These are phyloP conservation scores for Athelia psychrophila DNA, from an alignment of 1,284 basidiomycete genomes.

Conservation along the genomic window DNA sequence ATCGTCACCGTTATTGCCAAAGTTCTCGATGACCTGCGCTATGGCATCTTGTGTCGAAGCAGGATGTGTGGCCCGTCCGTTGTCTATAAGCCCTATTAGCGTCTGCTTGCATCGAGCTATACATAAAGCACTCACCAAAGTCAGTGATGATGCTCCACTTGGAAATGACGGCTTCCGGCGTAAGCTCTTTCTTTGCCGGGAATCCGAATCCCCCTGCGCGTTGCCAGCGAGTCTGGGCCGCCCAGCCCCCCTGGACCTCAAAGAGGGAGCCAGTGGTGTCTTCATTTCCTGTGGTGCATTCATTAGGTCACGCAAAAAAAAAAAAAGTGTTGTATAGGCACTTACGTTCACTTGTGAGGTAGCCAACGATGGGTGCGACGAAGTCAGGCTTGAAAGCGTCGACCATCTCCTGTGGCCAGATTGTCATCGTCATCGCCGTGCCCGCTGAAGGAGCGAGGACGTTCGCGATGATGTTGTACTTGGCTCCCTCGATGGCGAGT, in stretches of 20 bases:
- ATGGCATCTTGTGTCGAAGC: conserved; percentile 69
- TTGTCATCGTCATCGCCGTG: conserved; percentile 86
- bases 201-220: conserved; percentile 87
- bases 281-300: conserved; percentile 65
- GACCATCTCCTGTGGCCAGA: conserved; percentile 92
- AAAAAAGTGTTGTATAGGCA: conserved; percentile 3
- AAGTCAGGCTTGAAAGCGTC: conserved; percentile 96
- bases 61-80: conserved; percentile 80
- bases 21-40: conserved; percentile 77
- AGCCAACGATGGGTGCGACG: conserved; percentile 91
- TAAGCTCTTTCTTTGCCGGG: conserved; percentile 71
- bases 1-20: conserved; percentile 57
- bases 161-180: conserved; percentile 74
- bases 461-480: conserved; percentile 90
- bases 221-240: conserved; percentile 92
- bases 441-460: conserved; percentile 89
- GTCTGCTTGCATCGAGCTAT: background rate
- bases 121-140: conserved; percentile 58
- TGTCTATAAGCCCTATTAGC: conserved; percentile 39
- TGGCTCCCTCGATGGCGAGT: conserved; percentile 89
- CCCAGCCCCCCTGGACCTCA: conserved; percentile 93
- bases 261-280: conserved; percentile 79
- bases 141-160: conserved; percentile 83
- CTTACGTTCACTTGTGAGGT: conserved; percentile 76
- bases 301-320: conserved; percentile 3